Evolutionary conservation across 2,329 filamentous ascomycete genomes (phyloP).

Genomic region (Fusarium heterosporum): DNA sequence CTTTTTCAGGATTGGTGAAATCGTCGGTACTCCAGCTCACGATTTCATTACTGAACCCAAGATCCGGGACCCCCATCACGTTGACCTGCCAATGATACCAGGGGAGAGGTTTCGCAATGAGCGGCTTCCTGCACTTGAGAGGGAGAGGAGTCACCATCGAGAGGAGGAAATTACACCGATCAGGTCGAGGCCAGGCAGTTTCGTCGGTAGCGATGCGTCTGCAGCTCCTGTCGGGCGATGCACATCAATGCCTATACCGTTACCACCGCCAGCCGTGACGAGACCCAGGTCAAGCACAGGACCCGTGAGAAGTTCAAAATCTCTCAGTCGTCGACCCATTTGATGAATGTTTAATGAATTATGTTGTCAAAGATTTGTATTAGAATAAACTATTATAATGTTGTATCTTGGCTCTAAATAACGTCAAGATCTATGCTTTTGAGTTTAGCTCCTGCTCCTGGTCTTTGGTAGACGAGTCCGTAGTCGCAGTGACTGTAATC

Average conservation of each 20-base stretch:
- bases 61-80: neutral
- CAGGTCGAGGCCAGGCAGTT: constrained; percentile 7
- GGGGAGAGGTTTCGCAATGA: constrained; percentile 2
- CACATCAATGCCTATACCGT: constrained; percentile 9
- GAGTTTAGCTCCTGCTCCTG: constrained; percentile 9
- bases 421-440: neutral
- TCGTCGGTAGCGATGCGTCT: neutral
- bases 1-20: constrained; percentile 58
- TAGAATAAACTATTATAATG: constrained; percentile 5
- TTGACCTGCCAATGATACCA: constrained; percentile 24
- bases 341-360: neutral
- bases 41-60: constrained; percentile 48
- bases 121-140: neutral
- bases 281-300: constrained; percentile 1
- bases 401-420: neutral
- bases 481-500: constrained; percentile 7
- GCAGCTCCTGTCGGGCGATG: neutral
- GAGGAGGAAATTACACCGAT: neutral
- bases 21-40: constrained; percentile 60
- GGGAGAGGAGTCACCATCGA: constrained; percentile 7
- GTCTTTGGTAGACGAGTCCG: neutral
- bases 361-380: constrained; percentile 17
- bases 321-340: neutral
- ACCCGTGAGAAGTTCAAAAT: neutral
- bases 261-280: neutral